Evolutionary conservation across 2,329 filamentous ascomycete genomes (phyloP).

Genomic region (Botryosphaeria dothidea): DNA sequence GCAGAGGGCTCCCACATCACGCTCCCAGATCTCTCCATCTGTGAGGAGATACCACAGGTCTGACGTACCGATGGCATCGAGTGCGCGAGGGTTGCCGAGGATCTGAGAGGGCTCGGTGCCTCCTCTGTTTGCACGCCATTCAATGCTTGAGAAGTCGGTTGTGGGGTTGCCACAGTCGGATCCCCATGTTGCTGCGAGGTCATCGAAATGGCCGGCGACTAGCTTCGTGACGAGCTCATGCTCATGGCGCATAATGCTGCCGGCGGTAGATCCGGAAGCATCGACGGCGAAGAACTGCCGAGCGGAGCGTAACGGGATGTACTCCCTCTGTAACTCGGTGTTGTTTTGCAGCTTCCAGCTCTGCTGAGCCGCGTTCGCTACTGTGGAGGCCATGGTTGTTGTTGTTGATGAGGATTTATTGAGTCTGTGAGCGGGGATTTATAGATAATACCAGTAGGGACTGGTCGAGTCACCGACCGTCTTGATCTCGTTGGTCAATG

Average conservation of each 20-base stretch:
- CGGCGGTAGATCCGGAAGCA: conserved; percentile 32
- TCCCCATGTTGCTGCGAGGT: conserved; percentile 29
- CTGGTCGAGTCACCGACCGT: too few relatives aligned
- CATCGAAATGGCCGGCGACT: conserved; percentile 2
- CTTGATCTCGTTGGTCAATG: too few relatives aligned
- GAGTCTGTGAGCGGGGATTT: too few relatives aligned
- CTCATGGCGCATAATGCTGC: conserved; percentile 24
- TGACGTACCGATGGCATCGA: conserved; percentile 26
- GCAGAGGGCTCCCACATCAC: conserved; percentile 27
- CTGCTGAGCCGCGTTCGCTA: too few relatives aligned
- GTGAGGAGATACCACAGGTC: conserved; percentile 36
- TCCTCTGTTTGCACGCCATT: conserved; percentile 24
- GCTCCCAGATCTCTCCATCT: conserved; percentile 31
- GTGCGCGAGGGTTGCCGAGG: conserved; percentile 23
- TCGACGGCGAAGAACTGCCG: conserved; percentile 37
- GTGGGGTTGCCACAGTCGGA: conserved; percentile 24
- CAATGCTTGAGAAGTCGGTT: neutral
- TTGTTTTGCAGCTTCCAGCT: too few relatives aligned
- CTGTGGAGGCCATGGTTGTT: too few relatives aligned
- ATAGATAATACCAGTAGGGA: too few relatives aligned
- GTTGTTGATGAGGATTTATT: too few relatives aligned
- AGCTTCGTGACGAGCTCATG: conserved; percentile 26
- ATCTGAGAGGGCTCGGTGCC: conserved; percentile 28
- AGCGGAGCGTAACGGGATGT: conserved; percentile 9
- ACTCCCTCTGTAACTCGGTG: neutral